Evolutionary conservation across 176 grass and related monocot species (phyloP).

Genomic region (Rhynchospora tenuis): DNA sequence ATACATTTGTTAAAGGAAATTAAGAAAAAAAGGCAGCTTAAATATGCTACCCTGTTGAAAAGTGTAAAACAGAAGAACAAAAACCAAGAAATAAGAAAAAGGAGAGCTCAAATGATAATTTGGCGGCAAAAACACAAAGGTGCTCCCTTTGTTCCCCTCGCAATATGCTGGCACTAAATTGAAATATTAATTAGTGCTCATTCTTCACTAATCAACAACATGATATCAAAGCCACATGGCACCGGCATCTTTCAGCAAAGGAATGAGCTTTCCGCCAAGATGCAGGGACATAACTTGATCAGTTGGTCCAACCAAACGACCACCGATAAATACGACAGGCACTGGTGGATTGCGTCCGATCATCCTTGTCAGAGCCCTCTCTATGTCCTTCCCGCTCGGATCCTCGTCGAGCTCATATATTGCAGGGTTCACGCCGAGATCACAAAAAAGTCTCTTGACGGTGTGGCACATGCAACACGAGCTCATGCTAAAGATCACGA

Average conservation of each 20-base stretch:
- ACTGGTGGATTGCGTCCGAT: conserved; percentile 42
- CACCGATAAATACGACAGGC: conserved; percentile 62
- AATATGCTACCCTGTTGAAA: background rate
- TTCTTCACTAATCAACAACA: background rate
- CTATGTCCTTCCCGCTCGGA: conserved; percentile 41
- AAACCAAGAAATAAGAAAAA: background rate
- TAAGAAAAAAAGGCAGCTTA: background rate
- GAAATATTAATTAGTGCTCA: background rate
- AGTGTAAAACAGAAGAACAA: background rate
- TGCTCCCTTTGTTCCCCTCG: background rate
- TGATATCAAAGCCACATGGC: conserved; percentile 52
- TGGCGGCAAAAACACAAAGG: background rate
- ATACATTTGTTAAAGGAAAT: background rate
- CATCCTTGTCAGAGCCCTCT: conserved; percentile 41
- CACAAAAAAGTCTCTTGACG: conserved; percentile 51
- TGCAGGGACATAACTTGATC: conserved; percentile 62
- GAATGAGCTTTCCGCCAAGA: conserved; percentile 52
- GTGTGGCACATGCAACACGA: conserved; percentile 79
- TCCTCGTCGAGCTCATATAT: conserved; percentile 57
- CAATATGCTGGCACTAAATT: background rate
- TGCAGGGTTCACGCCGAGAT: conserved; percentile 41
- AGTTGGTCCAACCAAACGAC: conserved; percentile 47
- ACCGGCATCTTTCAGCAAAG: conserved; percentile 50
- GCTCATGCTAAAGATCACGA: conserved; percentile 61
- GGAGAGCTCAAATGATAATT: background rate